These are phyloP conservation scores for Thermochaetoides thermophila DNA, from an alignment of 495 filamentous ascomycete genomes.

Conservation along the genomic window DNA sequence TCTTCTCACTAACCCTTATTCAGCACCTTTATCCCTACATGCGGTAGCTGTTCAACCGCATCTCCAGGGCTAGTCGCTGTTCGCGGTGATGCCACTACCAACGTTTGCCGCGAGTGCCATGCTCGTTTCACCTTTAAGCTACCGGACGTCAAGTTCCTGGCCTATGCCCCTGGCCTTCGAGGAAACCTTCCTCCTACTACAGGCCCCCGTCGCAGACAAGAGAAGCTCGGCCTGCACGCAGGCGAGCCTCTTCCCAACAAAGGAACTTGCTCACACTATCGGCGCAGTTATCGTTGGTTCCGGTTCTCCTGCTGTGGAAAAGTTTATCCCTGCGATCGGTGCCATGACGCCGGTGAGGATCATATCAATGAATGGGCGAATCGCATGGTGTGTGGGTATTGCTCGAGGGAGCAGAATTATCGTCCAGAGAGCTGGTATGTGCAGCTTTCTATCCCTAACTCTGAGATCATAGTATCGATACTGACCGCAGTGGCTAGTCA, in stretches of 20 bases:
- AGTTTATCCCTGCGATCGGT: constrained; percentile 70
- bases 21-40: constrained; percentile 73
- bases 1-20: not conserved
- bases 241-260: constrained; percentile 64
- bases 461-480: too few species aligned
- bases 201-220: constrained; percentile 43
- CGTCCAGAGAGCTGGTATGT: constrained; percentile 53
- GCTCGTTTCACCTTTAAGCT: constrained; percentile 71
- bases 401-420: constrained; percentile 73
- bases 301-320: constrained; percentile 44
- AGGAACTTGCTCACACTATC: constrained; percentile 67
- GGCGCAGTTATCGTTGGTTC: constrained; percentile 76
- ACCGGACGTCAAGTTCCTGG: constrained; percentile 67
- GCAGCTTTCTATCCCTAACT: not conserved
- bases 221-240: constrained; percentile 62
- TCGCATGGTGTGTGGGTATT: constrained; percentile 78
- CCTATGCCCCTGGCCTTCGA: constrained; percentile 41
- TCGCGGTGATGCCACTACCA: constrained; percentile 59
- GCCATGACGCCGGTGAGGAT: constrained; percentile 58
- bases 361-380: constrained; percentile 76
- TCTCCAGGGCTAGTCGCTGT: constrained; percentile 55
- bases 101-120: constrained; percentile 72
- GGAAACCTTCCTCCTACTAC: constrained; percentile 22
- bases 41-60: constrained; percentile 60
- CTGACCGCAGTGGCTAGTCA: constrained; percentile 19